phyloP scores from a whole-genome alignment of 352 stramenopile species.

The Phytopythium boreale region DNA sequence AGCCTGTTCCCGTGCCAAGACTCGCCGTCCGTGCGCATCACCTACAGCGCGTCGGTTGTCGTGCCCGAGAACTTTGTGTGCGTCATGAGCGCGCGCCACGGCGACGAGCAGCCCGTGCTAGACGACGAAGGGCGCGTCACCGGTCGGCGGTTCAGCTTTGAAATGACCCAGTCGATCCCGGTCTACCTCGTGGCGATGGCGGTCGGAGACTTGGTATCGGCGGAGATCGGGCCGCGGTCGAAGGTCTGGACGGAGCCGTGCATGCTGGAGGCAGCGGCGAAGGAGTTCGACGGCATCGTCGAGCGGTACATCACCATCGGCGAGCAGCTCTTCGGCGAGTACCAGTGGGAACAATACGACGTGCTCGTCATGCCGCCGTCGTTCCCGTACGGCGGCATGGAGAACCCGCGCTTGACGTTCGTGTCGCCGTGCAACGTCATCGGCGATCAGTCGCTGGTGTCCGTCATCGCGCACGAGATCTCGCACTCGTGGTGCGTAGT shows the following conservation, averaged over 20 bases:
- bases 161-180: conserved; percentile 82
- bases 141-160: conserved; percentile 56
- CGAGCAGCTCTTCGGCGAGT: conserved; percentile 77
- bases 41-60: conserved; percentile 91
- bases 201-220: conserved; percentile 69
- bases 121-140: conserved; percentile 12
- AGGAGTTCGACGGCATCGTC: conserved; percentile 74
- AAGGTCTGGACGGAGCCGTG: conserved; percentile 82
- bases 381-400: conserved; percentile 98
- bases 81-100: conserved; percentile 78
- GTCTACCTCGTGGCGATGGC: conserved; percentile 86
- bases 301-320: conserved; percentile 72
- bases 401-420: conserved; percentile 92
- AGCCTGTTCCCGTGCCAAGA: conserved; percentile 91
- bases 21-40: conserved; percentile 93
- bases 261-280: conserved; percentile 69
- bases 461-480: conserved; percentile 78
- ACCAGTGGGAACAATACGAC: conserved; percentile 84
- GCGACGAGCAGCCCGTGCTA: conserved; percentile 19
- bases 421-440: conserved; percentile 72
- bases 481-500: conserved; percentile 67
- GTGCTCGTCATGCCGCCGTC: conserved; percentile 83
- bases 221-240: conserved; percentile 61
- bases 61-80: conserved; percentile 91
- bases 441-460: conserved; percentile 77